These are phyloP conservation scores for Rhododendron henanense DNA, from an alignment of 148 eudicot genomes.

Conservation along the genomic window DNA sequence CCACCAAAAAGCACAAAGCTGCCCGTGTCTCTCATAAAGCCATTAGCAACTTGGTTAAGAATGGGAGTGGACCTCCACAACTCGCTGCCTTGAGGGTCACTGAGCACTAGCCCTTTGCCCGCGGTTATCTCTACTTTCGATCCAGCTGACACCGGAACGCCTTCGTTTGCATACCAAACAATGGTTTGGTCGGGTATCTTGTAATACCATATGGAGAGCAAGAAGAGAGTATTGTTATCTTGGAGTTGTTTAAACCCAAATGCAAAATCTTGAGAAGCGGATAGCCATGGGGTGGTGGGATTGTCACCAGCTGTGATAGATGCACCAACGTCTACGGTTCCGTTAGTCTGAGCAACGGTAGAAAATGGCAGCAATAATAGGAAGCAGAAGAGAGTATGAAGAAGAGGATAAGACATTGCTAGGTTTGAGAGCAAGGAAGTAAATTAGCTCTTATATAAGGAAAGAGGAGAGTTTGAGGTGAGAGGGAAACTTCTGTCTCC, in stretches of 20 bases:
- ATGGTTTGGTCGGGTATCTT: constrained; percentile 44
- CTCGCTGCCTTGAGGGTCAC: constrained; percentile 31
- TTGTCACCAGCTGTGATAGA: constrained; percentile 25
- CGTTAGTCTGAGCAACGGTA: constrained; percentile 22
- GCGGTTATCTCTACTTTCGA: constrained; percentile 32
- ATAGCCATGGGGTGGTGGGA: constrained; percentile 26
- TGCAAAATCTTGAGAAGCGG: too few relatives aligned
- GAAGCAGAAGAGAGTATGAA: constrained; percentile 3
- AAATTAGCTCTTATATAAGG: background rate
- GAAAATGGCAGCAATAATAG: constrained; percentile 7
- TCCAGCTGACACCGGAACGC: constrained; percentile 24
- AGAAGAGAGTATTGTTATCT: constrained; percentile 18
- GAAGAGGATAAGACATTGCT: constrained; percentile 9
- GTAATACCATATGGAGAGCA: constrained; percentile 53
- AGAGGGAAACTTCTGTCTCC: background rate
- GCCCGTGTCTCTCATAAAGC: constrained; percentile 46
- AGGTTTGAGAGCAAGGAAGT: background rate
- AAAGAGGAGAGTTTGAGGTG: background rate
- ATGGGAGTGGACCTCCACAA: constrained; percentile 19
- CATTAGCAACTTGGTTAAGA: constrained; percentile 7
- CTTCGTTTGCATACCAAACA: constrained; percentile 41
- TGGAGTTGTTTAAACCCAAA: constrained; percentile 9
- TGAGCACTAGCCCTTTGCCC: constrained; percentile 37
- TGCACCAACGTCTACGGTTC: constrained; percentile 22
- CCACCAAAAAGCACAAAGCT: constrained; percentile 29